Evolutionary conservation across 257 asterid genomes (phyloP).

Genomic region (Jacaranda mimosifolia): DNA sequence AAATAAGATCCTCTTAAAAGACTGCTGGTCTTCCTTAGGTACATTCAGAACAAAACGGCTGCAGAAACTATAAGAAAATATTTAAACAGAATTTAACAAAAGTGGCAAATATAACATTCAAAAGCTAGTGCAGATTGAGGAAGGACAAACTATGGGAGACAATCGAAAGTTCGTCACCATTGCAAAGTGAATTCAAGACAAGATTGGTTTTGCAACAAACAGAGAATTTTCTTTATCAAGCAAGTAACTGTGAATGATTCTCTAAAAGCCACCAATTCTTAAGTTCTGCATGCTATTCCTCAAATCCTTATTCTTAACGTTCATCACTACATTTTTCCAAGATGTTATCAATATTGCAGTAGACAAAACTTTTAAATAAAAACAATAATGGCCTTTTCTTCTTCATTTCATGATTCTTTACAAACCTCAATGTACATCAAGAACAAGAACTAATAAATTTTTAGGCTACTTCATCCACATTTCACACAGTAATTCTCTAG

Average conservation of each 20-base stretch:
- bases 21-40: constrained; percentile 96
- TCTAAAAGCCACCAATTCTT: neutral
- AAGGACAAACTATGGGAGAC: neutral
- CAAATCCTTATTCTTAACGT: no score
- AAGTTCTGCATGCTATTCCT: neutral
- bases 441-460: neutral
- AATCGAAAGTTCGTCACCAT: neutral
- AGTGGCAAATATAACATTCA: neutral
- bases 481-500: neutral
- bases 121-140: neutral
- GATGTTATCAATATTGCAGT: no score
- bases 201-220: neutral
- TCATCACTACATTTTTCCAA: no score
- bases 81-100: neutral
- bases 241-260: neutral
- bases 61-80: constrained; percentile 39
- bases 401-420: no score
- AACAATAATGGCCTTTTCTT: no score
- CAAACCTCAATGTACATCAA: no score
- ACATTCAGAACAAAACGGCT: constrained; percentile 96
- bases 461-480: neutral
- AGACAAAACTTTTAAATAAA: no score
- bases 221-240: neutral
- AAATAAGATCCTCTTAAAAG: constrained; percentile 95
- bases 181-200: neutral